Percentiles rank a stretch among this genome's conserved stretches.
Evolutionary conservation across 192 early-diverging fungal species (phyloP).

Genomic region (Entrophospora sp.): DNA sequence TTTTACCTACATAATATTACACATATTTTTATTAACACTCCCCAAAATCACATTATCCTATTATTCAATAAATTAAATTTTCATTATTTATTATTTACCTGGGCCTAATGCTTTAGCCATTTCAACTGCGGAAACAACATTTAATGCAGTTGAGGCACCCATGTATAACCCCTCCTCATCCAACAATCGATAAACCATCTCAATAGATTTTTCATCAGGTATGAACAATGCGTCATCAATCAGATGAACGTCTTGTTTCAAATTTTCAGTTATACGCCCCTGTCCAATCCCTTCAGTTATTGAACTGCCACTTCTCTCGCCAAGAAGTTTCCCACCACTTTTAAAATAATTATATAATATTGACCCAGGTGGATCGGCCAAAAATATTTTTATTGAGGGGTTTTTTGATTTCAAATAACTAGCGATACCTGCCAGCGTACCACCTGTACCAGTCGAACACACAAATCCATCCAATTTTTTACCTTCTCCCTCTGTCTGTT

Average conservation of each 20-base stretch:
- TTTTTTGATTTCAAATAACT: conserved; percentile 74
- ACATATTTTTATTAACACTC: neutral
- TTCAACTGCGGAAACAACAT: conserved; percentile 86
- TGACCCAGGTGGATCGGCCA: conserved; percentile 91
- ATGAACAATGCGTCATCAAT: conserved; percentile 79
- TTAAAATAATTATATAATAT: conserved; percentile 80
- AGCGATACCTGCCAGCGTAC: conserved; percentile 80
- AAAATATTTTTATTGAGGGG: conserved; percentile 64
- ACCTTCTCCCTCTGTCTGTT: conserved; percentile 65
- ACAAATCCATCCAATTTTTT: conserved; percentile 93
- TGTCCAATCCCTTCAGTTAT: conserved; percentile 97
- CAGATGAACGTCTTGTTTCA: conserved; percentile 66
- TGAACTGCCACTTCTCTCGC: conserved; percentile 72
- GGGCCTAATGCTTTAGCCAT: conserved; percentile 80
- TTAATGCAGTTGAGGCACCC: conserved; percentile 85
- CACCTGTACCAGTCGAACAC: conserved; percentile 88
- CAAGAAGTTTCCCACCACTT: conserved; percentile 50
- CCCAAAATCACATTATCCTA: neutral
- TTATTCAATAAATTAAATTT: neutral
- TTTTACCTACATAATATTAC: conserved; percentile 32
- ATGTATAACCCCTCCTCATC: conserved; percentile 93
- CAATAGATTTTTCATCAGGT: conserved; percentile 70
- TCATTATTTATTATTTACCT: conserved; percentile 30
- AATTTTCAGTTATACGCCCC: conserved; percentile 87
- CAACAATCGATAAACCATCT: conserved; percentile 81